Percentiles rank a stretch among this genome's conserved stretches.
These are phyloP conservation scores for Naumovozyma baii DNA, from an alignment of 805 yeast species.

Conservation along the genomic window DNA sequence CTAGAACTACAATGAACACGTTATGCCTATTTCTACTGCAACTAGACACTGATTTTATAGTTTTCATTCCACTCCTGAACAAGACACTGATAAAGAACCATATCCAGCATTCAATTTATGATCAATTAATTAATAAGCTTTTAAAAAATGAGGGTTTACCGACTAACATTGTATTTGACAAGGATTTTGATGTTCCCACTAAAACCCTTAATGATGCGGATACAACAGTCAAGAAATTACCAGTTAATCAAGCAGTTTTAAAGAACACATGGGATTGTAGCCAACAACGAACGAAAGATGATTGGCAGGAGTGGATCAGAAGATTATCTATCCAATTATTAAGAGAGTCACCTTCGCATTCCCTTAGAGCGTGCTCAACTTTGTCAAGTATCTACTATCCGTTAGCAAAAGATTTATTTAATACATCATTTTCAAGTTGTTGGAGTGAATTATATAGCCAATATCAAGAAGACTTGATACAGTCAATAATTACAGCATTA, in stretches of 20 bases:
- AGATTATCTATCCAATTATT: constrained; percentile 74
- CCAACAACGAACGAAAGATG: constrained; percentile 82
- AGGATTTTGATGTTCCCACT: constrained; percentile 39
- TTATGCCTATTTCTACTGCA: constrained; percentile 69
- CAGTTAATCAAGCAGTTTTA: constrained; percentile 53
- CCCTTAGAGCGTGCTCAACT: constrained; percentile 84
- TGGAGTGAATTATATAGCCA: constrained; percentile 89
- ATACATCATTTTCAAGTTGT: constrained; percentile 89
- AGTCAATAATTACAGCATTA: constrained; percentile 75
- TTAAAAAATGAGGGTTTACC: constrained; percentile 82
- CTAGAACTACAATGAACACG: constrained; percentile 63
- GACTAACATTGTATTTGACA: constrained; percentile 58
- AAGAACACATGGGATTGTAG: constrained; percentile 88
- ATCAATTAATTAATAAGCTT: constrained; percentile 68
- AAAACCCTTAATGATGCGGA: constrained; percentile 17
- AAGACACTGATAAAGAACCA: constrained; percentile 52
- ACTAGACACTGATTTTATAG: constrained; percentile 72
- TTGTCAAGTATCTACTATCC: constrained; percentile 83
- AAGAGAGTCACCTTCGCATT: constrained; percentile 90
- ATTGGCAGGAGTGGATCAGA: constrained; percentile 97
- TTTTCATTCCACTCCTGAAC: constrained; percentile 76
- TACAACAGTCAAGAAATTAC: constrained; percentile 55
- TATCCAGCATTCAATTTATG: constrained; percentile 65
- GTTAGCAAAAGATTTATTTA: constrained; percentile 80
- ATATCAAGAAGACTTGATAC: constrained; percentile 81